Evolutionary conservation across 306 rosid genomes (phyloP).

Genomic region (Citrullus colocynthis): DNA sequence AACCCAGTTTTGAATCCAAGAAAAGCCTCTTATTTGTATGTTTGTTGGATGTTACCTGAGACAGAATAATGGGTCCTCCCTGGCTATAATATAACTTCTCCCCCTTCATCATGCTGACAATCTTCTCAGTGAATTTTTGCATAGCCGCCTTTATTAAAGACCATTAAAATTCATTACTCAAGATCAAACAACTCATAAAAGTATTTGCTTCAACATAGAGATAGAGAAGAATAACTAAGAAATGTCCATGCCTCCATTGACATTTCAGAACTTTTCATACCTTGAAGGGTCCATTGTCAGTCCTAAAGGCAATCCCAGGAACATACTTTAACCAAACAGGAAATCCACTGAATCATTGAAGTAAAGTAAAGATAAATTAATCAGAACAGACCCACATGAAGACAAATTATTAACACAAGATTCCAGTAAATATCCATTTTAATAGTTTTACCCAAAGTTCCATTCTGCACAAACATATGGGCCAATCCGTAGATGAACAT

Average conservation of each 20-base stretch:
- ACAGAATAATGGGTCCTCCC: constrained; percentile 89
- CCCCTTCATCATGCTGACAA: constrained; percentile 72
- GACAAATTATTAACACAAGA: not conserved
- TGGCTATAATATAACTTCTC: constrained; percentile 71
- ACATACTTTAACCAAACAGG: constrained; percentile 96
- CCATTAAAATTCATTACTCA: not conserved
- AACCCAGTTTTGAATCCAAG: constrained; percentile 10
- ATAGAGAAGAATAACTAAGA: not conserved
- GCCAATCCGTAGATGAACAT: constrained; percentile 80
- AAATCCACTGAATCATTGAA: constrained; percentile 54
- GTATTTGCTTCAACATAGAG: not conserved
- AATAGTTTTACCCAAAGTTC: constrained; percentile 73
- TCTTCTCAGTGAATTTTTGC: constrained; percentile 71
- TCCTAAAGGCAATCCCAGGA: constrained; percentile 76
- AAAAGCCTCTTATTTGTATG: not conserved
- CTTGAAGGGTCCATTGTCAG: constrained; percentile 88
- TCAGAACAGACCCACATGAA: not conserved
- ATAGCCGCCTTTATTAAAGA: constrained; percentile 52
- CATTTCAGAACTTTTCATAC: constrained; percentile 18
- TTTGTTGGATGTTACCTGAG: constrained; percentile 45
- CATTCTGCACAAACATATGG: constrained; percentile 91
- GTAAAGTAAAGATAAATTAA: not conserved
- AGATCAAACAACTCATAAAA: not conserved
- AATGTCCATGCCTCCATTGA: not conserved
- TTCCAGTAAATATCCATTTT: not conserved